Evolutionary conservation across 2,329 filamentous ascomycete species (phyloP).

Genomic region (Sordariomycetes sp.): DNA sequence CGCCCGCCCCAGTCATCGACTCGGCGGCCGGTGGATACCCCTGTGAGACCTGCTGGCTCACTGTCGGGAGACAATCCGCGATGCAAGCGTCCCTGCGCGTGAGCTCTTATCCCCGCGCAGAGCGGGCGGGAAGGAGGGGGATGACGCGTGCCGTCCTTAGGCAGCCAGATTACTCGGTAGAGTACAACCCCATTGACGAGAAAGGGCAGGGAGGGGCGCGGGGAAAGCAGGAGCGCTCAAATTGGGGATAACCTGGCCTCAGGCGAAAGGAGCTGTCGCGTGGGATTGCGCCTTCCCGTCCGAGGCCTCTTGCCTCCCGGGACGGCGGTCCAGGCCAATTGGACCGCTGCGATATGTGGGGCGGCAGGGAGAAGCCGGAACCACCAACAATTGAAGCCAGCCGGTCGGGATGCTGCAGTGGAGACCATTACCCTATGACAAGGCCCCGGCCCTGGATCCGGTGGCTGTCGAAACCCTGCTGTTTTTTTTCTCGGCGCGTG

Average conservation of each 20-base stretch:
- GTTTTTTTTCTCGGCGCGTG: not conserved
- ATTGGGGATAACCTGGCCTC: not conserved
- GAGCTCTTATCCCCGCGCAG: not conserved
- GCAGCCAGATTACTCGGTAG: not conserved
- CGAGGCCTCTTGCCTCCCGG: not conserved
- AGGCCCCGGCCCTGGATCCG: not conserved
- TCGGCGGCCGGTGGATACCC: not conserved
- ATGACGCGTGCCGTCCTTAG: not conserved
- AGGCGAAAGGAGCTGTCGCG: not conserved
- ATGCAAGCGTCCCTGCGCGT: no score
- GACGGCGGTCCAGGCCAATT: not conserved
- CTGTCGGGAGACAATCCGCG: not conserved
- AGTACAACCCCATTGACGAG: not conserved
- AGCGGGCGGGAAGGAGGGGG: not conserved
- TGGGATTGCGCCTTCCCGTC: not conserved
- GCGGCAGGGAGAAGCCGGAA: constrained; percentile 1
- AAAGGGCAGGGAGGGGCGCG: not conserved
- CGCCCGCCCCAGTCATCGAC: not conserved
- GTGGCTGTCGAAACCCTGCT: not conserved
- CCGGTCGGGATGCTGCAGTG: not conserved
- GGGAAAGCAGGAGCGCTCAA: not conserved
- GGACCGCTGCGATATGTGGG: not conserved
- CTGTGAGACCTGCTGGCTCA: not conserved
- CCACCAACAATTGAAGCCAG: not conserved
- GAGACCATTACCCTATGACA: no score